Percentiles rank a stretch among this genome's conserved stretches.
These are phyloP conservation scores for Ustilago sp. DNA, from an alignment of 1,284 basidiomycete species.

Conservation along the genomic window DNA sequence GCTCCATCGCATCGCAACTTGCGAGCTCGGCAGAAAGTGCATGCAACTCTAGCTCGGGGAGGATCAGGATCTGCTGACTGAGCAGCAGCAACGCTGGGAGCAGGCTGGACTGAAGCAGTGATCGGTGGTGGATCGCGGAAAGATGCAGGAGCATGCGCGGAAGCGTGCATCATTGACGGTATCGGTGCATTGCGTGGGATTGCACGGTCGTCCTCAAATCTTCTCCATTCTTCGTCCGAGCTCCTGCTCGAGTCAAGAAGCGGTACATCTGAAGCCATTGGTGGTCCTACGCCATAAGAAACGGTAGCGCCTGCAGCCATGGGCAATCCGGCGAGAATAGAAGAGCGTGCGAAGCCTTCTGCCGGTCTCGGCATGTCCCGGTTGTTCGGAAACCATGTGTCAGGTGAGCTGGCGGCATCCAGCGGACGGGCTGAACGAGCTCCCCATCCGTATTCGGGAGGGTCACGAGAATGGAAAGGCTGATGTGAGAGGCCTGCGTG, in stretches of 20 bases:
- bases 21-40: constrained; percentile 48
- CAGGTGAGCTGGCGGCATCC: not conserved
- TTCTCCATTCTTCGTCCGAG: constrained; percentile 32
- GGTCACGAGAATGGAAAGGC: constrained; percentile 16
- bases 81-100: not conserved
- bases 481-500: constrained; percentile 32
- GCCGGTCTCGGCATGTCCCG: constrained; percentile 1
- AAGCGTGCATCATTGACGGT: not conserved
- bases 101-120: not conserved
- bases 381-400: constrained; percentile 7
- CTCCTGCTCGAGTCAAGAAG: constrained; percentile 4
- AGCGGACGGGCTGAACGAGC: constrained; percentile 5
- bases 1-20: constrained; percentile 53
- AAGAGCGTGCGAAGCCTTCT: not conserved
- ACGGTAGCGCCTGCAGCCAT: constrained; percentile 1
- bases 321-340: constrained; percentile 7
- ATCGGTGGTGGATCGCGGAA: constrained; percentile 7
- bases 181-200: not conserved
- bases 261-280: not conserved
- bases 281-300: not conserved
- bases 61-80: constrained; percentile 30
- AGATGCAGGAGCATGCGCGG: not conserved
- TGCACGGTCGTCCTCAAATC: constrained; percentile 9
- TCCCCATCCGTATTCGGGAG: constrained; percentile 16
- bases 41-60: constrained; percentile 45